Conservation (phyloP, 208 protist genomes). For the Leishmania guyanensis region DNA sequence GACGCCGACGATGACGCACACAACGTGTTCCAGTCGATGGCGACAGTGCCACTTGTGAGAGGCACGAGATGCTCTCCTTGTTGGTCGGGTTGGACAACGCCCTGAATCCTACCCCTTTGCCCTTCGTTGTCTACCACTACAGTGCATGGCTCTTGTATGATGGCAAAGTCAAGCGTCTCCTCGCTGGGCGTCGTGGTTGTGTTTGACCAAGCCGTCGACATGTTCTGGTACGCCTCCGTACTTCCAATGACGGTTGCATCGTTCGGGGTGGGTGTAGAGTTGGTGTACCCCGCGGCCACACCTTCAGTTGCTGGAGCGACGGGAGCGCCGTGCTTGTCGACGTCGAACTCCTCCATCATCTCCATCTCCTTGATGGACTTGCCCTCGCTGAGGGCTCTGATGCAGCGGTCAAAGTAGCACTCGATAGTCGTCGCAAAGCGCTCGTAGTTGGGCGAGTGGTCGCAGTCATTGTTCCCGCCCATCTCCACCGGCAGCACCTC, state of each 20-base stretch:
- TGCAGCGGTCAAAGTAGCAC: constrained; percentile 53
- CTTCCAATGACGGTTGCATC: no score
- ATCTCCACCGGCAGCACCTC: constrained; percentile 68
- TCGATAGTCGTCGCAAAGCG: constrained; percentile 52
- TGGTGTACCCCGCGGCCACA: neutral
- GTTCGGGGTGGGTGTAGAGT: no score
- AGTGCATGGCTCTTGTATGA: constrained; percentile 17
- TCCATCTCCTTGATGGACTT: constrained; percentile 66
- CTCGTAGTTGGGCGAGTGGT: constrained; percentile 57
- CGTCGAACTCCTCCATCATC: constrained; percentile 61
- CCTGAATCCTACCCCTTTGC: constrained; percentile 14
- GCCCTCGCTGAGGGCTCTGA: constrained; percentile 32
- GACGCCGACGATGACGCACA: neutral
- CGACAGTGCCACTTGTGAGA: neutral
- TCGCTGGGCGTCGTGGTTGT: constrained; percentile 6
- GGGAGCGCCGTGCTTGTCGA: constrained; percentile 44
- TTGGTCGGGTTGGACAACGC: neutral
- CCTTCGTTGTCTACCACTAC: constrained; percentile 18
- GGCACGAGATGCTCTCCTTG: neutral
- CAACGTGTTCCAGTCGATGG: constrained; percentile 13
- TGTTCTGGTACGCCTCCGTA: neutral
- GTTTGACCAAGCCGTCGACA: neutral
- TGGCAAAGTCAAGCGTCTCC: constrained; percentile 29
- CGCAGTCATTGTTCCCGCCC: constrained; percentile 72
- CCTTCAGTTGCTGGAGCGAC: neutral